Evolutionary conservation across 1,284 basidiomycete genomes (phyloP).

Genomic region (Singerocomus rubriflavus): DNA sequence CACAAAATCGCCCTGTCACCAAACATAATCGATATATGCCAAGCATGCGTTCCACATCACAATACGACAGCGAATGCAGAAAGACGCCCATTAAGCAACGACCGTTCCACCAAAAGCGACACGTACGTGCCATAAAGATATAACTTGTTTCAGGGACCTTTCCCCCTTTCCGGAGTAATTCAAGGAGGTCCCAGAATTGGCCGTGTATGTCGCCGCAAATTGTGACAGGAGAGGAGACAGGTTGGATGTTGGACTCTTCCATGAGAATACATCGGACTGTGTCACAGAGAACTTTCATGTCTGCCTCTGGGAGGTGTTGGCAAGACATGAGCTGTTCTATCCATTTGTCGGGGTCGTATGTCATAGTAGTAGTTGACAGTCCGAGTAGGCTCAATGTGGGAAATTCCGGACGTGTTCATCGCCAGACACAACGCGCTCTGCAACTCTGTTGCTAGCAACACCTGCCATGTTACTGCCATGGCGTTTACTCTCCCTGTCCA

Average conservation of each 20-base stretch:
- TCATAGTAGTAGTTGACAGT: constrained; percentile 14
- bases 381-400: constrained; percentile 18
- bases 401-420: constrained; percentile 5
- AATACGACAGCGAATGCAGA: constrained; percentile 20
- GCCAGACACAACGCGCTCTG: constrained; percentile 1
- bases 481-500: constrained; percentile 16
- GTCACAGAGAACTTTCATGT: constrained; percentile 90
- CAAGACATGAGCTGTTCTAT: constrained; percentile 80
- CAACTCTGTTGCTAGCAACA: background rate
- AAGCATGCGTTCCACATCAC: constrained; percentile 1
- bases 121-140: constrained; percentile 91
- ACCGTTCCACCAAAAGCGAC: constrained; percentile 15
- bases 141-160: constrained; percentile 88
- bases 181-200: constrained; percentile 94
- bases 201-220: constrained; percentile 95
- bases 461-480: constrained; percentile 19
- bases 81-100: constrained; percentile 18
- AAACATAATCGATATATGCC: constrained; percentile 1
- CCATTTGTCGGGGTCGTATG: constrained; percentile 66
- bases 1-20: constrained; percentile 88
- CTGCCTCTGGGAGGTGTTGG: constrained; percentile 83
- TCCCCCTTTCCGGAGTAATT: constrained; percentile 88
- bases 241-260: constrained; percentile 95
- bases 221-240: constrained; percentile 87
- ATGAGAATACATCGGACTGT: constrained; percentile 82